Evolutionary conservation across 164 flowering plant genomes (phyloP), one percentile per base, ranked within the genome.

Genomic region (Umbilicus rupestris): DNA sequence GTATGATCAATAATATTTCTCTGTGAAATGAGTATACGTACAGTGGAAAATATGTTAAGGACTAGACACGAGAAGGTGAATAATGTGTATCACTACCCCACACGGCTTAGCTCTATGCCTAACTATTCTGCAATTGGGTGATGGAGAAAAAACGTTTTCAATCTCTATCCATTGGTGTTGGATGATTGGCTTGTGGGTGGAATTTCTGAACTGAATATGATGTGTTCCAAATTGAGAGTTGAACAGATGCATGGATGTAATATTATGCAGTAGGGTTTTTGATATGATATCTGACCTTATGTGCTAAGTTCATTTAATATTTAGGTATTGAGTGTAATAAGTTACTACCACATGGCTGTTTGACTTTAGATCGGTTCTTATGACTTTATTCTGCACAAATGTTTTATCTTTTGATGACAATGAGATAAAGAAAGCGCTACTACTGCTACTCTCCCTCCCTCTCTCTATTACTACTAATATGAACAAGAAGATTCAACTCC

Each of bases 21-120:
- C 50, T 17, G 50, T 24, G 30, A 22, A 10, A 29, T 52, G 58
- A 52, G 22, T 29, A 28, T 30, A 55, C 29, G 33, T 55, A 55
- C 60, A 28, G 60, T 28, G 60, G 33, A 55, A 52, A 55, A 55
- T 55, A 55, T 55, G 60, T 26, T 55, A 11, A 55, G 60, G 59
- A 52, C 2, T 17, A n/a, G 22, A 55, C 33, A 26, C 11, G 11
- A 55, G 60, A 11, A 26, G 17, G 60, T 55, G 60, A 55, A 55
- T 11, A 14, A 11, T 55, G 28, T 55, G 0, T 55, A 3, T 55
- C 33, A 15, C 2, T 55, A 28, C 60, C 60, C 60, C 31, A 55
- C 60, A 28, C 60, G 60, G 33, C 60, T 33, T 28, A 55, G 60
- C 60, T 24, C 57, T 55, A 55, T 55, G 60, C 60, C 60, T 26